Evolutionary conservation across 805 yeast genomes (phyloP).

Genomic region (Debaryomyces prosopidis): DNA sequence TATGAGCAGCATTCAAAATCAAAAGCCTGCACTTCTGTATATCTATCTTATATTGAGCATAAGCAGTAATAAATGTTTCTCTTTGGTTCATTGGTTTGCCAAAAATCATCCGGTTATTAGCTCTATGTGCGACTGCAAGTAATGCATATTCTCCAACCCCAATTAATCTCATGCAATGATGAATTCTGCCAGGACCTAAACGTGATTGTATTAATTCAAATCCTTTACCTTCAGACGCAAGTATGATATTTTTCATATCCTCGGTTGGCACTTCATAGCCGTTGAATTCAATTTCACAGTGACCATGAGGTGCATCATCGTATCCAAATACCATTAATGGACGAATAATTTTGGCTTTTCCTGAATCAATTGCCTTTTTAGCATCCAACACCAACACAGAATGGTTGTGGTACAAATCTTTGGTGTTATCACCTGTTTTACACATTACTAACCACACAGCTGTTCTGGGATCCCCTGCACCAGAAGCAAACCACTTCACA

Average conservation of each 20-base stretch:
- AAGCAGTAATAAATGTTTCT: conserved; percentile 49
- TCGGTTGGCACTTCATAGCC: conserved; percentile 48
- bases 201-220: conserved; percentile 65
- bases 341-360: conserved; percentile 48
- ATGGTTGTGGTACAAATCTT: conserved; percentile 49
- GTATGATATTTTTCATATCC: conserved; percentile 40
- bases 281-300: conserved; percentile 56
- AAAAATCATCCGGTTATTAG: conserved; percentile 52
- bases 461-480: conserved; percentile 69
- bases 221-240: conserved; percentile 53
- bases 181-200: conserved; percentile 70
- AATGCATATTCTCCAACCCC: conserved; percentile 63
- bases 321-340: conserved; percentile 58
- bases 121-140: conserved; percentile 48
- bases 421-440: conserved; percentile 35
- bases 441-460: conserved; percentile 55
- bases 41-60: conserved; percentile 55
- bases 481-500: conserved; percentile 70
- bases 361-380: conserved; percentile 48
- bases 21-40: conserved; percentile 54
- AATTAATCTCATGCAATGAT: conserved; percentile 66
- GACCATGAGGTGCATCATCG: conserved; percentile 76
- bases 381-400: conserved; percentile 57
- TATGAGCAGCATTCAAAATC: conserved; percentile 61
- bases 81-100: conserved; percentile 50